Evolutionary conservation across 345 rosid species (phyloP), one percentile per base, ranked within the genome.

Genomic region (Moricandia moricandioides): DNA sequence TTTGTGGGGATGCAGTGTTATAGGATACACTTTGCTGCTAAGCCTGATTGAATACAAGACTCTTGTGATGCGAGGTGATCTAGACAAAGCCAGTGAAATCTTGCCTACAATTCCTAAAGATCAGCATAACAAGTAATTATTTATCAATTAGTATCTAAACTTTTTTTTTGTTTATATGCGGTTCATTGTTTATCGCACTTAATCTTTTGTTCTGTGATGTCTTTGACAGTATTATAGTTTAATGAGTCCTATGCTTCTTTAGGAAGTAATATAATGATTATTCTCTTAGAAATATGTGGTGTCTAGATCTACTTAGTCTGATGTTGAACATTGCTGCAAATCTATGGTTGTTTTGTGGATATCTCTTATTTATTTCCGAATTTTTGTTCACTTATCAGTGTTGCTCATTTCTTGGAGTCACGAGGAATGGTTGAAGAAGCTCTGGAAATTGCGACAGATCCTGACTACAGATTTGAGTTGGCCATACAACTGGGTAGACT

Each of bases 381-480:
- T 1, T 7, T 40, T 51, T 37, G 59, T 70, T 45, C 51, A 55
- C 55, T 76, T 82, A 76, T 74, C 71, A 96, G 99, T 78, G 98
- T 92, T 85, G 98, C 99, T 66, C 98, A 63, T 70, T 96, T 96
- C 88, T 82, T 96, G 93, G 99, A 96, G 85, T 89, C 99, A 47
- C 91, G 97, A 35, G 96, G 96, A 67, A 96, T 96, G 99, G 72
- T 91, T 65, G 97, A 96, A 84, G 88, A 89, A 51, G 99, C 99
- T 75, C 76, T 96, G 72, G 98, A 92, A 79, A 93, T 91, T 78
- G 99, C 99, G 16, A 92, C 92, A 2, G 99, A 96, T 67, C 93
- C 96, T 65, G 96, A 96, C 83, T 96, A 96, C 83, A 89, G 85
- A 83, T 92, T 96, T 77, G 98, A 92, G 83, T 84, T 96, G 60